Evolutionary conservation across 2,329 filamentous ascomycete species (phyloP).

Genomic region (Xylaria sp.): DNA sequence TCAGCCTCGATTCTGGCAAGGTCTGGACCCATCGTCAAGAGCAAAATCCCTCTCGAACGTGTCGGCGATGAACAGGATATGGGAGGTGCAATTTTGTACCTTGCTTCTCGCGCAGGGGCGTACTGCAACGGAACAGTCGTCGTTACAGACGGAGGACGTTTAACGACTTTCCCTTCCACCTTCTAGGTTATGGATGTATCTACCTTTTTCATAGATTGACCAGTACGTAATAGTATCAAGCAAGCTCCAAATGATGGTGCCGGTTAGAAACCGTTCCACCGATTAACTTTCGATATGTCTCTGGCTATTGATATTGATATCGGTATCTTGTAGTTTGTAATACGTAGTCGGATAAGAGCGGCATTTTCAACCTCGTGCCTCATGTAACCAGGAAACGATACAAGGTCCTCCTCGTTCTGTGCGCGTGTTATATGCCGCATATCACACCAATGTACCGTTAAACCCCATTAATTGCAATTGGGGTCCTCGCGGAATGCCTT

Average conservation of each 20-base stretch:
- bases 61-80: constrained; percentile 71
- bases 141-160: constrained; percentile 70
- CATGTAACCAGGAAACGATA: constrained; percentile 2
- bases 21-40: constrained; percentile 51
- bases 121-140: constrained; percentile 73
- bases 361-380: constrained; percentile 12
- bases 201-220: background rate
- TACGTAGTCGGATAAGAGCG: background rate
- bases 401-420: constrained; percentile 6
- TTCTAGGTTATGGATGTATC: constrained; percentile 53
- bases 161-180: constrained; percentile 64
- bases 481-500: background rate
- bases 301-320: background rate
- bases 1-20: constrained; percentile 59
- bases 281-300: background rate
- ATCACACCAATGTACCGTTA: background rate
- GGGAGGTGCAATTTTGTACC: constrained; percentile 71
- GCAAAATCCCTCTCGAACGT: constrained; percentile 65
- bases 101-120: constrained; percentile 71
- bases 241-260: background rate
- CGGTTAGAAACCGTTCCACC: background rate
- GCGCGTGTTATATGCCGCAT: constrained; percentile 21
- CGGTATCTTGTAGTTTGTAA: background rate
- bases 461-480: background rate
- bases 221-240: background rate